phyloP scores from a whole-genome alignment of 352 stramenopile species.

The Phytophthora meadii region DNA sequence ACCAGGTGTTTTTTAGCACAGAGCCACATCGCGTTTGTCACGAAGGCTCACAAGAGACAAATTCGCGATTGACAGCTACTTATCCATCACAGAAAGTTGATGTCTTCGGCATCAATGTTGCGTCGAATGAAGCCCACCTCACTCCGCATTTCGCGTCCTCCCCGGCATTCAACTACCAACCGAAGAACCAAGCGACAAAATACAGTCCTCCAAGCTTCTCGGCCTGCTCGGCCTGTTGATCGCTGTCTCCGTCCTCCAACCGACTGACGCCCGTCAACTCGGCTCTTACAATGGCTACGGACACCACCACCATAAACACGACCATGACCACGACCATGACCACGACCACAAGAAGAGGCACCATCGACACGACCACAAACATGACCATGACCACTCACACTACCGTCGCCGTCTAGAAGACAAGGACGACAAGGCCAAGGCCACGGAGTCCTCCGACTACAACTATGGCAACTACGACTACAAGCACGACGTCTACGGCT shows the following conservation, averaged over 20 bases:
- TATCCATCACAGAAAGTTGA: no score
- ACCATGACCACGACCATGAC: slow-evolving; percentile 1
- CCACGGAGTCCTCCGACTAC: not conserved
- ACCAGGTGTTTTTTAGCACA: not conserved
- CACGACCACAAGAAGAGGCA: slow-evolving; percentile 11
- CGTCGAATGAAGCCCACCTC: no score
- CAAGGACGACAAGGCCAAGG: not conserved
- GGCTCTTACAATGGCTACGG: slow-evolving; percentile 23
- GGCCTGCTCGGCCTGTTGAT: slow-evolving; percentile 19
- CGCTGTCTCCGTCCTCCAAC: slow-evolving; percentile 8
- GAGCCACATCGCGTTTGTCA: no score
- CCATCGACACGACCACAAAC: not conserved
- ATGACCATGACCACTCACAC: slow-evolving; percentile 16
- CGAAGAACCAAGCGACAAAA: slow-evolving; percentile 1
- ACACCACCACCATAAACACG: slow-evolving; percentile 15
- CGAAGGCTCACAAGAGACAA: no score
- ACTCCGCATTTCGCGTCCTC: slow-evolving; percentile 11
- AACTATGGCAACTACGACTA: not conserved
- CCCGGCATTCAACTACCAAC: slow-evolving; percentile 4
- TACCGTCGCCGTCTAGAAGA: slow-evolving; percentile 2
- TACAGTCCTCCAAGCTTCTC: slow-evolving; percentile 27
- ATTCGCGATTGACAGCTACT: no score
- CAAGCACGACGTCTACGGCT: not conserved
- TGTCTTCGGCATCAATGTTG: no score
- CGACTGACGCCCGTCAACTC: slow-evolving; percentile 12